phyloP scores from a whole-genome alignment of 768 basidiomycete genomes.

The Suillus americanus region DNA sequence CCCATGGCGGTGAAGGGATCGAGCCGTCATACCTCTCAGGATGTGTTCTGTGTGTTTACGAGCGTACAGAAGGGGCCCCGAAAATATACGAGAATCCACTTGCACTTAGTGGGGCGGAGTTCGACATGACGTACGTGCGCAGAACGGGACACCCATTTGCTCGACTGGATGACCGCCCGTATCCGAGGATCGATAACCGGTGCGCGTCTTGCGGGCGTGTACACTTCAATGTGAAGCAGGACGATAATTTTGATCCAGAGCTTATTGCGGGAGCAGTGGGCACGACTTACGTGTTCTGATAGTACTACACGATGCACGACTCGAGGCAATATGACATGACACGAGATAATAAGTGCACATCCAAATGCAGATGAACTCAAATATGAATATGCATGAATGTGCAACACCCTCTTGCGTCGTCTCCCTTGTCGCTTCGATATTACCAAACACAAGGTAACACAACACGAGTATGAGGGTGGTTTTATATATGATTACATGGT shows the following conservation, averaged over 20 bases:
- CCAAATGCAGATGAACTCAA: not conserved
- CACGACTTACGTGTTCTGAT: constrained; percentile 1
- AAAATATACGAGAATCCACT: constrained; percentile 26
- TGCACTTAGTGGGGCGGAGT: constrained; percentile 23
- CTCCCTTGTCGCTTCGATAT: not conserved
- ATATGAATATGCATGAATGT: not conserved
- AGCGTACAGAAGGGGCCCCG: constrained; percentile 31
- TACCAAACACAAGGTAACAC: not conserved
- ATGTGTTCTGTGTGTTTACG: constrained; percentile 38
- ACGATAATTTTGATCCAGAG: constrained; percentile 26
- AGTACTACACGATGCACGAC: not conserved
- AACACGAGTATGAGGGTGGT: not conserved
- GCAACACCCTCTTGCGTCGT: not conserved
- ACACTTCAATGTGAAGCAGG: constrained; percentile 28
- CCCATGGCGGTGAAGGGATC: constrained; percentile 18
- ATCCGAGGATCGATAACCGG: constrained; percentile 27
- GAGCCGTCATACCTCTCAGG: constrained; percentile 32
- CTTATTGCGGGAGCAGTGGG: constrained; percentile 32
- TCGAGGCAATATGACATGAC: not conserved
- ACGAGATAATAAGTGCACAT: not conserved
- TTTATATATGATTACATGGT: not conserved
- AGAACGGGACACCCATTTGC: constrained; percentile 20
- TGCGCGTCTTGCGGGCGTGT: constrained; percentile 29
- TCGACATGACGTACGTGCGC: constrained; percentile 25
- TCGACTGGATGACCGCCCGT: constrained; percentile 27